Evolutionary conservation across 2,329 filamentous ascomycete species (phyloP).

Genomic region (Aspergillus persii): DNA sequence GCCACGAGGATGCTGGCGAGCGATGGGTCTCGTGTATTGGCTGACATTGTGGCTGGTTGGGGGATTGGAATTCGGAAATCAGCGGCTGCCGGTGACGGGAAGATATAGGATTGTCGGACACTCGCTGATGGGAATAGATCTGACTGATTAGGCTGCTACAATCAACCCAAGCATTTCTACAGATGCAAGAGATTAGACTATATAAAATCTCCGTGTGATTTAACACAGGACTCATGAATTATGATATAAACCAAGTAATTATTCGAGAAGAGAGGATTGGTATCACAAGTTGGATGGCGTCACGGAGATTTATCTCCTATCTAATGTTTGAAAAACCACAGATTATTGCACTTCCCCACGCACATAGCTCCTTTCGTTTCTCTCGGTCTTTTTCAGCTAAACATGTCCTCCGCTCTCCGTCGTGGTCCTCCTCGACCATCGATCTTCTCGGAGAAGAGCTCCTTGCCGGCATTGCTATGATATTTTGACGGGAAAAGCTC

Average conservation of each 20-base stretch:
- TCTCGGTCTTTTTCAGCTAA: constrained; percentile 51
- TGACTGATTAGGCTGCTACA: background rate
- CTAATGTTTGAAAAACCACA: background rate
- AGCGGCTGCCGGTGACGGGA: background rate
- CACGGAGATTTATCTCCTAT: background rate
- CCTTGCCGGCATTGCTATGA: constrained; percentile 61
- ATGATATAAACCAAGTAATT: background rate
- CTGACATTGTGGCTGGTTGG: constrained; percentile 6
- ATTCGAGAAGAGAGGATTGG: constrained; percentile 1
- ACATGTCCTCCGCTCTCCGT: constrained; percentile 71
- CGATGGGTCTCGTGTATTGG: constrained; percentile 8
- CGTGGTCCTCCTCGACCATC: constrained; percentile 59
- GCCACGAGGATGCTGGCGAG: constrained; percentile 40
- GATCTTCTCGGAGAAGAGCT: constrained; percentile 63
- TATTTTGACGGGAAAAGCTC: constrained; percentile 69
- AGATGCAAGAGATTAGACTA: background rate
- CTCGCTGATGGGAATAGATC: no score
- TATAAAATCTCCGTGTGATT: background rate
- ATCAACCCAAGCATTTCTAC: background rate
- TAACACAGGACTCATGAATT: background rate
- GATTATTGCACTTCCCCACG: background rate
- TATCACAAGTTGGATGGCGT: constrained; percentile 9
- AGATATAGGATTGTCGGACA: background rate
- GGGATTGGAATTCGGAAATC: background rate
- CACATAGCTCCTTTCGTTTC: background rate